Base-by-base conservation (phyloP, 1,284 basidiomycete species). In the Tylopilus orsonianus region DNA sequence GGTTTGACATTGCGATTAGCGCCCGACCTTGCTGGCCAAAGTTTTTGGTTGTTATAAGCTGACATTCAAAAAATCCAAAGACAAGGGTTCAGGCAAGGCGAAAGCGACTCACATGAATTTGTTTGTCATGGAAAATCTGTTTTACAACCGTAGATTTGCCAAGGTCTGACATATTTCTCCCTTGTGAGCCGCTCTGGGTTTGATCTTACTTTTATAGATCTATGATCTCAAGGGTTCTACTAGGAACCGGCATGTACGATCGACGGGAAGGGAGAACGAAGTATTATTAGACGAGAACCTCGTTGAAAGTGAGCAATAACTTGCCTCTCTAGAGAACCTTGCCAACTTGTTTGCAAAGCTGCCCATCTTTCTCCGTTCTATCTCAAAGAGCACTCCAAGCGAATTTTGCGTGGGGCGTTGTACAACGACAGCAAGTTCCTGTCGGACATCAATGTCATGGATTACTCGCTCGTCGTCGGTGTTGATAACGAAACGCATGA, bases 41-140 rank as follows among this genome's bases (percentile, higher is more conserved):
- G 90, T 98, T 48, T 97, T 98, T 57, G 97, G 97, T 1, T 96
- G 95, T 63, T 99, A 93, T 71, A 95, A 97, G 61, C 81, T 99
- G 54, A 93, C 92, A 1, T 95, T 94, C 72, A 84, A 84, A 58
- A 96, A 95, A 66, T 83, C 83, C 0, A 85, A 81, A 56, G 85
- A 85, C 53, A 79, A 73, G 51, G 74, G 74, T 12, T 60, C 75
- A 3, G 79, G 74, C 40, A 87, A 81, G 61, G 80, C 86, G 3
- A 91, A 91, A 65, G 80, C 85, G 8, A 90, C 90, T 19, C 85
- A 94, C 62, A 93, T 98, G 87, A 97, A 98, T 63, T 77, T 98
- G 22, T 74, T 98, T 36, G 93, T 99, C 46, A 98, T 98, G 93
- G 93, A 99, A 70, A 99, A 99, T 61, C 76, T 99, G 12, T 96